phyloP scores from a whole-genome alignment of 768 basidiomycete genomes.

The Fomitopsis serialis region DNA sequence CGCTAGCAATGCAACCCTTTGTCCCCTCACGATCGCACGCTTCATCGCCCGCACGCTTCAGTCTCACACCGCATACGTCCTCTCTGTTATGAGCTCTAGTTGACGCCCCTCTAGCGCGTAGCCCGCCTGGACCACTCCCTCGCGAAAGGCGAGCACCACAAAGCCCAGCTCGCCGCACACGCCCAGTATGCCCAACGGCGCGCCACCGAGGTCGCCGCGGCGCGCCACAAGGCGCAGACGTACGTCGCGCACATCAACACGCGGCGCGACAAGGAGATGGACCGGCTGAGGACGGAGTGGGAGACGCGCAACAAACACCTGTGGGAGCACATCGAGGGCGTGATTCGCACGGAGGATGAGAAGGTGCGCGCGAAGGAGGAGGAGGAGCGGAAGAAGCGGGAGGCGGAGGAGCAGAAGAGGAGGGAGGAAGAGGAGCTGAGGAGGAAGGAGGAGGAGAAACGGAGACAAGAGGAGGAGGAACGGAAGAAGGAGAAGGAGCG shows the following conservation, averaged over 20 bases:
- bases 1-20: no score
- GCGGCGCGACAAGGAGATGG: constrained; percentile 29
- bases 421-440: constrained; percentile 22
- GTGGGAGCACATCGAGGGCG: constrained; percentile 56
- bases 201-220: constrained; percentile 28
- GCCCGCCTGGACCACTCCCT: constrained; percentile 29
- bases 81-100: background rate
- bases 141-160: constrained; percentile 11
- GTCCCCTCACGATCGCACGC: no score
- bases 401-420: constrained; percentile 43
- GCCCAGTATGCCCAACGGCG: background rate
- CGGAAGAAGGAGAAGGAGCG: constrained; percentile 18
- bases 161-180: constrained; percentile 15
- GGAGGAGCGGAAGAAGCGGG: constrained; percentile 46
- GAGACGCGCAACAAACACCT: constrained; percentile 37
- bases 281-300: constrained; percentile 39
- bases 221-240: constrained; percentile 44
- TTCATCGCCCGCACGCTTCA: no score
- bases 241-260: constrained; percentile 35
- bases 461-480: constrained; percentile 21
- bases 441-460: constrained; percentile 21
- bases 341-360: constrained; percentile 60
- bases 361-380: constrained; percentile 47
- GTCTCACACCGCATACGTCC: background rate
- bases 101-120: constrained; percentile 25